Base-by-base conservation (phyloP, 805 yeast species). In the Kregervanrija pseudodelftensis region DNA sequence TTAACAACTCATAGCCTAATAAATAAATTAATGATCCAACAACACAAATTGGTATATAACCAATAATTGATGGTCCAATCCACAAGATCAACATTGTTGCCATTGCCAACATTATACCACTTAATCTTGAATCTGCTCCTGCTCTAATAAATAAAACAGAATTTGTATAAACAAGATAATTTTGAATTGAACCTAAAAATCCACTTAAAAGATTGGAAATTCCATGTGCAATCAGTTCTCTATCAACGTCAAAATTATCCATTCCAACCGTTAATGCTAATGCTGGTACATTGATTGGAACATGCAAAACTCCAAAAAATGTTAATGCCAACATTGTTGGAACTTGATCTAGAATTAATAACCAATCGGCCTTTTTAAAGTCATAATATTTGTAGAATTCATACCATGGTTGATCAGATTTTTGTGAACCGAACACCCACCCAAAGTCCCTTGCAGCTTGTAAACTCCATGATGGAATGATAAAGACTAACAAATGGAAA, bases 201-300 rank as follows among this genome's bases (percentile, higher is more conserved):
- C 98, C 99, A 40, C 95, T 83, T 7, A 93, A 54, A 10, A 84
- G 80, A 60, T 93, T 93, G 5, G 96, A 86, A 48, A 83, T 74
- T 3, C 99, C 99, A 65, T 93, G 99, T 0, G 97, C 97, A 31
- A 91, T 82, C 46, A 93, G 73, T 65, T 93, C 99, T 47, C 90
- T 74, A 63, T 93, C 95, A 36, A 93, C 95, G 60, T 90, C 95
- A 52, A 85, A 78, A 45, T 82, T 81, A 62, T 85, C 93, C 75
- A 85, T 82, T 3, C 87, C 86, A 1, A 87, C 76, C 5, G 95
- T 84, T 13, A 90, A 93, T 0, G 98, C 97, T 39, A 93, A 71
- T 0, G 99, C 98, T 1, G 99, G 99, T 11, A 93, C 97, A 60
- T 93, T 93, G 48, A 93, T 93, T 4, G 99, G 99, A 10, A 93